Evolutionary conservation across 306 rosid species (phyloP).

Genomic region (Cucumis cinereus): DNA sequence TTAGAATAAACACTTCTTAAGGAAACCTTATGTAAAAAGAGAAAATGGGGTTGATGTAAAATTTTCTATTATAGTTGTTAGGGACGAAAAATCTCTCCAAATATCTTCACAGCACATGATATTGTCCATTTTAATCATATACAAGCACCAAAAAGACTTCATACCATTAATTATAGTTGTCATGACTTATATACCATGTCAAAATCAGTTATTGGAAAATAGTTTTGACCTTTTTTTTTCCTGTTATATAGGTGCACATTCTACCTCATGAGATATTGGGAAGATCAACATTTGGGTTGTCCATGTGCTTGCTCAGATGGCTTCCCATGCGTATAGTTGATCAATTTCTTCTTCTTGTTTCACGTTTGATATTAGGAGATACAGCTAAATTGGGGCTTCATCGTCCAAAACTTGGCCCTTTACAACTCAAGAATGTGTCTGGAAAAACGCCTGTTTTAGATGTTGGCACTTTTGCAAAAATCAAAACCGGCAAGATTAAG

Average conservation of each 20-base stretch:
- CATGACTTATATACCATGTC: too few species aligned
- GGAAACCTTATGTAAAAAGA: not conserved
- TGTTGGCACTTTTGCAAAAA: conserved; percentile 72
- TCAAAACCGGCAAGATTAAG: conserved; percentile 73
- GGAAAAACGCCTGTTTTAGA: conserved; percentile 95
- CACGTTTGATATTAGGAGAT: conserved; percentile 81
- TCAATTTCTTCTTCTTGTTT: conserved; percentile 54
- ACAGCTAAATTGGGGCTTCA: conserved; percentile 55
- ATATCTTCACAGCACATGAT: too few species aligned
- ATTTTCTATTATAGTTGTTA: not conserved
- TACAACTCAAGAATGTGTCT: conserved; percentile 54
- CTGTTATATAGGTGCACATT: conserved; percentile 54
- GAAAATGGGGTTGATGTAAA: not conserved
- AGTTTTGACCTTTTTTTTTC: not conserved
- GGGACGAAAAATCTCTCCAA: too few species aligned
- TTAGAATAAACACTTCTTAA: not conserved
- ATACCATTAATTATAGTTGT: too few species aligned
- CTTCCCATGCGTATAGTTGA: conserved; percentile 70
- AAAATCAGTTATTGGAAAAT: not conserved
- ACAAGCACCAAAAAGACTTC: too few species aligned
- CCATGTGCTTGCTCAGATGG: conserved; percentile 82
- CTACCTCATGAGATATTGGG: conserved; percentile 89
- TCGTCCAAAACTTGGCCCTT: conserved; percentile 80
- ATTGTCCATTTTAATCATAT: too few species aligned
- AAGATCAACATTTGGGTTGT: conserved; percentile 88